Evolutionary conservation across 202 grass and related monocot genomes (phyloP), one percentile per base, ranked within the genome.

Genomic region (Elaeis oleifera): DNA sequence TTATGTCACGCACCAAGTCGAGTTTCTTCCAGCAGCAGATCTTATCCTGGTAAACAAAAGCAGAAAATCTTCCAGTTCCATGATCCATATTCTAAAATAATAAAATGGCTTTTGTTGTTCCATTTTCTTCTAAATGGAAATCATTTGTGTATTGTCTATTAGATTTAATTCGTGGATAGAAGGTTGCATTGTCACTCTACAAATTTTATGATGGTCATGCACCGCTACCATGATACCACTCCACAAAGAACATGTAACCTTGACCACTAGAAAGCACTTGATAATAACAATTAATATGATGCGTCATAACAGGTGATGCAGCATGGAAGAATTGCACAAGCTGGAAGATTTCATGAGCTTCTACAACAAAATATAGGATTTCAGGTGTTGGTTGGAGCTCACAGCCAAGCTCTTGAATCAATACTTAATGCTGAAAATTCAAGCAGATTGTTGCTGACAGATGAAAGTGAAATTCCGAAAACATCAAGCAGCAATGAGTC

Each of bases 1-100:
- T 54, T 99, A 92, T 65, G 80, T 99, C 52, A 99, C 94, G 8
- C 94, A 99, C 68, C 94, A 99, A 86, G 88, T 99, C 16, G 94
- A 92, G 79, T 99, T 92, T 83, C 88, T 99, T 78, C 94, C 94
- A 58, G 77, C 65, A 5, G 94, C 94, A 6, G 88, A 99, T 52
- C 68, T 99, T 60, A 99, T 99, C 78, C 59, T 99, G 49, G 94
- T 89, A 92, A 75, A 71, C 55, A 64, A 4, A 54, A 25, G 52
- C 25, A 36, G 13, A 11, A 54, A 5, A 74, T 64, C 17, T 56
- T 65, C 22, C 5, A 51, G n/a, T 52, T 65, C 22, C 20, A 11
- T 32, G 3, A 68, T 68, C 16, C 22, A 17, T 31, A 31, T 59
- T 22, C 24, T 36, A 18, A 3, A 5, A 22, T 18, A 32, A 55